These are phyloP conservation scores for Colletotrichum nymphaeae DNA, from an alignment of 2,329 filamentous ascomycete species.

Conservation along the genomic window DNA sequence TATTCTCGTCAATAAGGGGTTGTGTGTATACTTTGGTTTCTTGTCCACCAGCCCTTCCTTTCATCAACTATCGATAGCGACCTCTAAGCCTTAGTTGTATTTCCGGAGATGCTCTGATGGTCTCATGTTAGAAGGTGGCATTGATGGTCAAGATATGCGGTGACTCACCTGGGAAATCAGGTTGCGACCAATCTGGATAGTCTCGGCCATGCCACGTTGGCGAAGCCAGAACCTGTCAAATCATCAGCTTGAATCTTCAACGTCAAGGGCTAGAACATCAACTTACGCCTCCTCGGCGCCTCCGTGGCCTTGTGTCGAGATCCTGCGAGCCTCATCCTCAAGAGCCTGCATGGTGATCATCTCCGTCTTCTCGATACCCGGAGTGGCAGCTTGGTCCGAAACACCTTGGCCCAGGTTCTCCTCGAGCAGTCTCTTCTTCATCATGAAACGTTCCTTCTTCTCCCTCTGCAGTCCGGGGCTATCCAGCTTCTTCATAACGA, in stretches of 20 bases:
- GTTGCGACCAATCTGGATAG: conserved; percentile 65
- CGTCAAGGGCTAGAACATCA: not conserved
- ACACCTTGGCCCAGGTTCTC: conserved; percentile 73
- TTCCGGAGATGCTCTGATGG: conserved; percentile 23
- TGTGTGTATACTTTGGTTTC: not conserved
- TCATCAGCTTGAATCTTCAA: not conserved
- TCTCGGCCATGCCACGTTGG: conserved; percentile 68
- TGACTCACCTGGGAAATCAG: conserved; percentile 61
- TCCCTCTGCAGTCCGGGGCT: conserved; percentile 89
- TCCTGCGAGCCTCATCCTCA: conserved; percentile 70
- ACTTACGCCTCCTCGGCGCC: conserved; percentile 64
- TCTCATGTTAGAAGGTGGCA: not conserved
- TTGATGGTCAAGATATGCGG: not conserved
- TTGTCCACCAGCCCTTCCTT: not conserved
- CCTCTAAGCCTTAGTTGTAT: conserved; percentile 24
- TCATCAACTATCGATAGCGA: not conserved
- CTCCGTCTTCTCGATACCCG: conserved; percentile 63
- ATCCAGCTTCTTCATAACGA: conserved; percentile 82
- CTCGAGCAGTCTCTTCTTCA: conserved; percentile 83
- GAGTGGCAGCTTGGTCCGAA: conserved; percentile 58
- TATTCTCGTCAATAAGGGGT: conserved; percentile 6
- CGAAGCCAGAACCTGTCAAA: conserved; percentile 68
- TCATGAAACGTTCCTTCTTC: conserved; percentile 80
- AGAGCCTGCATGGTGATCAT: conserved; percentile 74
- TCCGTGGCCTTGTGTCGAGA: conserved; percentile 61